Conservation (phyloP, 495 filamentous ascomycete species). For the Penicillium tannophilum region DNA sequence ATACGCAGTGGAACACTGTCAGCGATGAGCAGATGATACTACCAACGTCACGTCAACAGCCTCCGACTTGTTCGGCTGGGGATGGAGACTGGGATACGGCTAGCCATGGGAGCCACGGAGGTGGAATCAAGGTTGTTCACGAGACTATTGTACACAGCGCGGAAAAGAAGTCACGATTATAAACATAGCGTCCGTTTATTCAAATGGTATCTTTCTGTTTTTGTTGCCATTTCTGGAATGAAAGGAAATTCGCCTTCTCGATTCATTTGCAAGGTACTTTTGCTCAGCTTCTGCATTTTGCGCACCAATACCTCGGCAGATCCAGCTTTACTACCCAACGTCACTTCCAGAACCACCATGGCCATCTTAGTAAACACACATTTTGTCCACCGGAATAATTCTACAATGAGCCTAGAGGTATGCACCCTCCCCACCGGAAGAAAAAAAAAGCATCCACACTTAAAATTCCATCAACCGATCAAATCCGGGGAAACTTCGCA, state of each 20-base stretch:
- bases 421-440: slow-evolving; percentile 11
- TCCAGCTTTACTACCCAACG: too few relatives aligned
- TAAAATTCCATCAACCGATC: not conserved
- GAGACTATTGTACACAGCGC: slow-evolving; percentile 35
- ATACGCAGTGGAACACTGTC: slow-evolving; percentile 40
- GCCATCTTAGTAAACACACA: too few relatives aligned
- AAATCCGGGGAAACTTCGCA: slow-evolving; percentile 4
- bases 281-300: too few relatives aligned
- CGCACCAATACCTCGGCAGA: too few relatives aligned
- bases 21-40: slow-evolving; percentile 47
- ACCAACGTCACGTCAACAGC: slow-evolving; percentile 30
- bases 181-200: not conserved
- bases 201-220: too few relatives aligned
- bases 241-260: not conserved
- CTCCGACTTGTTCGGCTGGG: slow-evolving; percentile 28
- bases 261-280: too few relatives aligned
- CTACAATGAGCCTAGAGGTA: slow-evolving; percentile 4
- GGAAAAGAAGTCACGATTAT: slow-evolving; percentile 12
- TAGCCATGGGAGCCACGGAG: slow-evolving; percentile 28
- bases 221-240: not conserved
- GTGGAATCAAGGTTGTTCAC: slow-evolving; percentile 32
- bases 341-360: too few relatives aligned
- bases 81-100: slow-evolving; percentile 29
- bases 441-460: not conserved
- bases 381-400: slow-evolving; percentile 15